Evolutionary conservation across 2,329 filamentous ascomycete genomes (phyloP), one percentile per base, ranked within the genome.

Genomic region (Microcera coccophila): DNA sequence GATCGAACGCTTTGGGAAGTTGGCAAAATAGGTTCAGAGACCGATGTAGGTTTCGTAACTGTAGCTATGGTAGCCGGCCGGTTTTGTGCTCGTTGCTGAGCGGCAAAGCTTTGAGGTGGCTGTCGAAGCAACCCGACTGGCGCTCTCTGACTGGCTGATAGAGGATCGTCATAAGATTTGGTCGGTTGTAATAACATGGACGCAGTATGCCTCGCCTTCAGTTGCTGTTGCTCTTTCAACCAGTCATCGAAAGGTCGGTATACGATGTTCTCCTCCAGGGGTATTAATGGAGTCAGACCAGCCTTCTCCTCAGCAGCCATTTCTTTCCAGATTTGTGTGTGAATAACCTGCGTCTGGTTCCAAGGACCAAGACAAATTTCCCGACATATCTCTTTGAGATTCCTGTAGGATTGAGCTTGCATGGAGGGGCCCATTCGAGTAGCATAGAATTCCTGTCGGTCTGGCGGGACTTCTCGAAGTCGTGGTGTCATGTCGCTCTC

Each of bases 301-400:
- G 78, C 76, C 61, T 84, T 79, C 59, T 85, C 81, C 62, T 85
- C 81, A n/a, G 79, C 73, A 1, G 79, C 79, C 63, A 84, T 79
- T 58, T 85, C 81, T 55, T 79, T 78, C 74, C 81, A 84, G 1
- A 78, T 78, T 39, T 77, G 75, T 32, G 74, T 76, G 54, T 76
- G 72, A 3, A 73, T 62, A 19, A 73, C 61, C 48, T 75, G 68
- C 4, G 66, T 62, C 9, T 65, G 54, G 41, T 64, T 69, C 71
- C 71, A 80, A 2, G 78, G 76, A 0, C 81, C 81, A 39, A 84
- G 75, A 29, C 75, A 72, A 54, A 79, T 83, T 31, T 74, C 71
- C 19, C 65, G 68, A 57, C 79, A 83, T 62, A 83, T 70, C 1
- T 76, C 73, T 54, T 74, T 72, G 36, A 83, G 64, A 36, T 78